Evolutionary conservation across 768 basidiomycete species (phyloP).

Genomic region (Boletus pseudopeckii): DNA sequence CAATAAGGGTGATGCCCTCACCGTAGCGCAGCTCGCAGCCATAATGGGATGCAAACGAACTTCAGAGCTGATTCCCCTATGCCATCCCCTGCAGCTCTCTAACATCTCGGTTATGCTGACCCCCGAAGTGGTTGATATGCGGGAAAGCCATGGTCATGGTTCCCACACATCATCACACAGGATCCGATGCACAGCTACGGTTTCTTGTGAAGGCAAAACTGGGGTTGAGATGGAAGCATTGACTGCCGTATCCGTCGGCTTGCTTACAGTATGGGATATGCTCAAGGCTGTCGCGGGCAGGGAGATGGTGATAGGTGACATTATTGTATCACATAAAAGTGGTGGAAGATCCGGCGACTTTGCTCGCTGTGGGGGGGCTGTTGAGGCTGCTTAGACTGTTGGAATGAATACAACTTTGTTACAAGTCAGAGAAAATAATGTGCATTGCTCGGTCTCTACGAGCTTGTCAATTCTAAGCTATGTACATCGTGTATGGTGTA

Average conservation of each 20-base stretch:
- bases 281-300: constrained; percentile 86
- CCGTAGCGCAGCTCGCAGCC: constrained; percentile 78
- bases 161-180: constrained; percentile 35
- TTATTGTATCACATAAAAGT: constrained; percentile 61
- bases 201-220: constrained; percentile 75
- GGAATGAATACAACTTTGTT: not conserved
- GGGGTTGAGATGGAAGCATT: constrained; percentile 95
- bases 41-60: constrained; percentile 89
- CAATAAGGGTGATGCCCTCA: constrained; percentile 67
- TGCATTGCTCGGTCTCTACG: not conserved
- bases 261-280: constrained; percentile 92
- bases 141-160: not conserved
- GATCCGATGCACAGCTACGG: constrained; percentile 63
- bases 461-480: not conserved
- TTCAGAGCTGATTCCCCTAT: constrained; percentile 79
- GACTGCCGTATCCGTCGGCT: constrained; percentile 73
- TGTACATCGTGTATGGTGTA: not conserved
- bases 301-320: constrained; percentile 75
- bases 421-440: not conserved
- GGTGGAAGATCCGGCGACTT: constrained; percentile 80
- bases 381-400: not conserved
- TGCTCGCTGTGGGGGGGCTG: constrained; percentile 17
- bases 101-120: constrained; percentile 63
- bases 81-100: constrained; percentile 77
- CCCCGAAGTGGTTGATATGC: constrained; percentile 36